phyloP scores from a whole-genome alignment of 75 land plant species.

The Cupressus sempervirens region DNA sequence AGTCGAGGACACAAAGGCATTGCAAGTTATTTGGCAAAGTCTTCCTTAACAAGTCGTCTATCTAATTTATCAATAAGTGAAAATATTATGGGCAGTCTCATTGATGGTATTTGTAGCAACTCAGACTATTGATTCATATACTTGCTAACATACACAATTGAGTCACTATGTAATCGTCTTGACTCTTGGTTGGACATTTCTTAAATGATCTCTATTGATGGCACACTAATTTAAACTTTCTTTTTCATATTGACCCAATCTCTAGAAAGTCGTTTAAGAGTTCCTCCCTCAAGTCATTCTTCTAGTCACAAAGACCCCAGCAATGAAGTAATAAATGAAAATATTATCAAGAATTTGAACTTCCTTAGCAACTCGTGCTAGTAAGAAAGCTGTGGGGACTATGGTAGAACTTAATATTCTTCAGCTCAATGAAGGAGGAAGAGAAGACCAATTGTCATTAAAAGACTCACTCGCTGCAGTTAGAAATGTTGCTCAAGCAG shows the following conservation, averaged over 20 bases:
- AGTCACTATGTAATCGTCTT: too few relatives aligned
- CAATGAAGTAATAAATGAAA: conserved; percentile 32
- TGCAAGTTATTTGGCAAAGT: conserved; percentile 84
- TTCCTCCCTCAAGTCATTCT: too few relatives aligned
- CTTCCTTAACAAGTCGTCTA: conserved; percentile 53
- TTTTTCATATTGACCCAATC: too few relatives aligned
- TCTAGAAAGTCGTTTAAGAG: too few relatives aligned
- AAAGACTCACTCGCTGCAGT: conserved; percentile 66
- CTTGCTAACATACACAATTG: too few relatives aligned
- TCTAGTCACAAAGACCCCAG: too few relatives aligned
- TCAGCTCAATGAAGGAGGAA: conserved; percentile 14
- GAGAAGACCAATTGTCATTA: conserved; percentile 33
- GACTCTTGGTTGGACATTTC: too few relatives aligned
- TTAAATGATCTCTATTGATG: too few relatives aligned
- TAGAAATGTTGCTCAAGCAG: conserved; percentile 80
- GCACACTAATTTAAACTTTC: too few relatives aligned
- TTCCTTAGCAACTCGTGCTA: conserved; percentile 32
- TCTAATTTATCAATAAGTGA: conserved; percentile 44
- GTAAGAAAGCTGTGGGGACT: conserved; percentile 41
- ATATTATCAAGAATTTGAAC: conserved; percentile 16
- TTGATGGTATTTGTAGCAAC: too few relatives aligned
- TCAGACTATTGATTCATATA: too few relatives aligned
- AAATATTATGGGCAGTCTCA: conserved; percentile 16
- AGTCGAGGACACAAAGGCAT: too few relatives aligned
- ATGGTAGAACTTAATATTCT: conserved; percentile 26